Evolutionary conservation across 345 rosid species (phyloP).

Genomic region (Salix arbutifolia): DNA sequence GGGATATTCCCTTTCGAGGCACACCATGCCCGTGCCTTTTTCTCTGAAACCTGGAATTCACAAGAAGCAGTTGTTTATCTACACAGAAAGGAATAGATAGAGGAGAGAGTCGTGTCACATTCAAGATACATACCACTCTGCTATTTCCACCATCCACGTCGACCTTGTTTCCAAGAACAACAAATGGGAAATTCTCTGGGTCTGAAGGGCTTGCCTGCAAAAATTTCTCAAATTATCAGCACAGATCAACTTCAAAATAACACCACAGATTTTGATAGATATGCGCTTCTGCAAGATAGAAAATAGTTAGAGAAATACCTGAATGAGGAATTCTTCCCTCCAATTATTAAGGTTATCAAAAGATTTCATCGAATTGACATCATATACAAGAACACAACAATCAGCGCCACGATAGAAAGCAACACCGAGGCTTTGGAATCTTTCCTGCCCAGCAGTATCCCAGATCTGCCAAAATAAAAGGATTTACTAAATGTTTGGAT

Average conservation of each 20-base stretch:
- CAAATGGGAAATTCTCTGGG: conserved; percentile 38
- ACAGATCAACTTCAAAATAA: background rate
- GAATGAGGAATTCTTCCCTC: conserved; percentile 88
- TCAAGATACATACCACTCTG: conserved; percentile 25
- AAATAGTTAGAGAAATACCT: conserved; percentile 34
- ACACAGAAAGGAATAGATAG: background rate
- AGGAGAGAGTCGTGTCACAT: background rate
- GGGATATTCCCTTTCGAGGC: conserved; percentile 96
- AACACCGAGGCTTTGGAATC: conserved; percentile 85
- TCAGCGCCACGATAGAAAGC: conserved; percentile 89
- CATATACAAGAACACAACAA: conserved; percentile 83
- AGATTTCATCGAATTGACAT: conserved; percentile 84
- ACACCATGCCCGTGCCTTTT: conserved; percentile 96
- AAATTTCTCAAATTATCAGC: background rate
- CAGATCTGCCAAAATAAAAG: conserved; percentile 50
- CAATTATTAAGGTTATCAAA: conserved; percentile 85
- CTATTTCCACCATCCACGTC: conserved; percentile 37
- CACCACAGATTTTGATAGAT: background rate
- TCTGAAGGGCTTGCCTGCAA: conserved; percentile 38
- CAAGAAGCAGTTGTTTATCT: background rate
- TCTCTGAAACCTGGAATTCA: conserved; percentile 73
- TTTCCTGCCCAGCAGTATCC: conserved; percentile 94
- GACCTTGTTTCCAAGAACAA: conserved; percentile 35
- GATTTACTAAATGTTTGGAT: background rate
- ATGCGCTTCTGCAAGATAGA: background rate